Evolutionary conservation across 306 rosid genomes (phyloP).

Genomic region (Adenanthera pavonina): DNA sequence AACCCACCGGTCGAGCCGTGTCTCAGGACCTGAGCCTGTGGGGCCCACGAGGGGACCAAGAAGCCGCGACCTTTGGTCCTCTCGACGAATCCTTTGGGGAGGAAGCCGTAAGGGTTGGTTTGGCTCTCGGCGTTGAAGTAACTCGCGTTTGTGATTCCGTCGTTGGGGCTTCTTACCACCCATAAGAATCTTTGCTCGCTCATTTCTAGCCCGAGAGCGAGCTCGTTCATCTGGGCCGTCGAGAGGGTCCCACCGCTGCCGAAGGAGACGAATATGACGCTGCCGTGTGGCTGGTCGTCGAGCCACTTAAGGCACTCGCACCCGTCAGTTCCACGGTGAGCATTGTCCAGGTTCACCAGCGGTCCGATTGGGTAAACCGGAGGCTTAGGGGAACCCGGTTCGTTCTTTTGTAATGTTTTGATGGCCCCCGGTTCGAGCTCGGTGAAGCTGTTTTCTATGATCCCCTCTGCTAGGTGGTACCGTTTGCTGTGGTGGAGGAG

Average conservation of each 20-base stretch:
- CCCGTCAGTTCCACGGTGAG: neutral
- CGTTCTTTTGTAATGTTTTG: slow-evolving; percentile 30
- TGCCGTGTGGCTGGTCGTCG: slow-evolving; percentile 53
- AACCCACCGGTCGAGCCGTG: slow-evolving; percentile 69
- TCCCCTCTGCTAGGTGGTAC: slow-evolving; percentile 52
- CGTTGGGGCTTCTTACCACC: slow-evolving; percentile 52
- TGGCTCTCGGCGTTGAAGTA: slow-evolving; percentile 47
- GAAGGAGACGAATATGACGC: slow-evolving; percentile 54
- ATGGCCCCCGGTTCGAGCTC: slow-evolving; percentile 67
- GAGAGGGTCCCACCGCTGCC: slow-evolving; percentile 64
- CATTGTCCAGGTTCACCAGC: slow-evolving; percentile 16
- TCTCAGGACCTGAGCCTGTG: slow-evolving; percentile 60
- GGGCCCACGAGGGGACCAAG: slow-evolving; percentile 70
- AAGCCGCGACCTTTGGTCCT: slow-evolving; percentile 50
- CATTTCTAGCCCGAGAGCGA: slow-evolving; percentile 55
- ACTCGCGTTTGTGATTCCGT: slow-evolving; percentile 27
- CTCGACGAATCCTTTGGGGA: slow-evolving; percentile 60
- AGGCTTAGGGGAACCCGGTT: slow-evolving; percentile 43
- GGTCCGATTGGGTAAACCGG: slow-evolving; percentile 72
- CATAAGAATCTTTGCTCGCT: slow-evolving; percentile 58
- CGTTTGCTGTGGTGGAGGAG: slow-evolving; percentile 52
- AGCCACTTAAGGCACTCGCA: slow-evolving; percentile 56
- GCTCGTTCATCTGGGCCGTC: slow-evolving; percentile 41
- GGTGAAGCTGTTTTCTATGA: slow-evolving; percentile 60
- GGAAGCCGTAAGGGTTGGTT: slow-evolving; percentile 45